phyloP scores from a whole-genome alignment of 2,329 filamentous ascomycete genomes.

The Xylaria sp. region DNA sequence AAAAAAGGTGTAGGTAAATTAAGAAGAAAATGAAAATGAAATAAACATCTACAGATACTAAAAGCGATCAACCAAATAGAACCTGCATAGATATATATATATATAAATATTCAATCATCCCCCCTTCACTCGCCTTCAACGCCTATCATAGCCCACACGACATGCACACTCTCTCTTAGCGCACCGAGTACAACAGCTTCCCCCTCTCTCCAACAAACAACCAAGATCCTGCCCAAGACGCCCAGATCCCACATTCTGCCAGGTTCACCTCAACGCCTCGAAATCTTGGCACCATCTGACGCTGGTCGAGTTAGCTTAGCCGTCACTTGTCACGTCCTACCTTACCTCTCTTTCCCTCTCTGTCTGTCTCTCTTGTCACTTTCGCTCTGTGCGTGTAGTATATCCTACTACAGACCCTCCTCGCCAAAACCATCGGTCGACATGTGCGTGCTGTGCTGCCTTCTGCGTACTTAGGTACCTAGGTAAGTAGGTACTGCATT shows the following conservation, averaged over 20 bases:
- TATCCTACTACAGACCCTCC: too few relatives aligned
- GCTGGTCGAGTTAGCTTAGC: too few relatives aligned
- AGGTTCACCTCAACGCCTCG: conserved; percentile 20
- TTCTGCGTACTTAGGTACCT: too few relatives aligned
- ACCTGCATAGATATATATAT: neutral
- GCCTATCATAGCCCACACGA: neutral
- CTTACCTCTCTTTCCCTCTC: conserved; percentile 5
- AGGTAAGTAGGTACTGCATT: too few relatives aligned
- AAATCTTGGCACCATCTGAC: conserved; percentile 14
- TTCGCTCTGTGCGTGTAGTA: too few relatives aligned
- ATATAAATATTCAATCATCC: conserved; percentile 2
- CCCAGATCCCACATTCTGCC: conserved; percentile 13
- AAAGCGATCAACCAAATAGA: neutral
- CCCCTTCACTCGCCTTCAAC: neutral
- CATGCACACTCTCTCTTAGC: neutral
- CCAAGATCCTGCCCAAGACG: neutral
- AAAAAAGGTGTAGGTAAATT: neutral
- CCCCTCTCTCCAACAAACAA: neutral
- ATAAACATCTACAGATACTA: too few relatives aligned
- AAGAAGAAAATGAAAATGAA: too few relatives aligned
- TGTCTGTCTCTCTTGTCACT: too few relatives aligned
- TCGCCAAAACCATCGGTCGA: too few relatives aligned
- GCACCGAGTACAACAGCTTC: conserved; percentile 5
- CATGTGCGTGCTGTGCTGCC: too few relatives aligned
- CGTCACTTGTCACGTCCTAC: conserved; percentile 19